Evolutionary conservation across 495 filamentous ascomycete genomes (phyloP), one percentile per base, ranked within the genome.

Genomic region (Lineolata rhizophorae): DNA sequence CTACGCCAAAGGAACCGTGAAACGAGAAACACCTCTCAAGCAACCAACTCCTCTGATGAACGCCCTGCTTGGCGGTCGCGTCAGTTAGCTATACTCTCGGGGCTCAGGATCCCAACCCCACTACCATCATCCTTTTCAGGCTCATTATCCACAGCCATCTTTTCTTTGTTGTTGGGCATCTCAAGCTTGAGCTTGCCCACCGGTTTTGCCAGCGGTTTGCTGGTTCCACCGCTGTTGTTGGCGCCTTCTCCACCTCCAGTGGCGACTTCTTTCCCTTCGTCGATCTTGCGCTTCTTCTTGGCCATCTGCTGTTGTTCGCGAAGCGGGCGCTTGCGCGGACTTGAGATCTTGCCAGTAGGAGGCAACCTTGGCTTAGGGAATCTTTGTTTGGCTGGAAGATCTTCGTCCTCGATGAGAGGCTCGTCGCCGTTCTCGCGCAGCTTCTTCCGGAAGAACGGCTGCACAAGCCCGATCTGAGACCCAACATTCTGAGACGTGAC

Each of bases 281-380:
- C 48, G 13, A 49, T 27, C 43, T 53, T 54, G 18, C 48, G 43
- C 58, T 76, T 83, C 57, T 82, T 79, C 49, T 74, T 80, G 29
- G 65, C 70, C 37, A 68, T 61, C 37, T 60, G 67, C 25, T 73
- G 68, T 42, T 78, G 76, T 38, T 79, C 73, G 45, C 70, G 70
- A 24, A 74, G 65, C 14, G 82, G 79, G 16, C 87, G 64, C 53
- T 99, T 99, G 35, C 83, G 70, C 12, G 85, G 84, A 30, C 71
- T 76, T 5, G 74, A 66, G 33, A 99, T 99, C 60, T 95, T 95
- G 36, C 87, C 87, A 14, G 78, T 93, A 25, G 85, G 81, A 35
- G 83, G 83, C 13, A 99, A 67, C 39, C 87, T 63, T n/a, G 87
- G 83, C 43, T 80, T 79, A n/a, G 83, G 79, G 35, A 75, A 70